phyloP scores from a whole-genome alignment of 352 stramenopile species.

The Phytopythium kandeliae region DNA sequence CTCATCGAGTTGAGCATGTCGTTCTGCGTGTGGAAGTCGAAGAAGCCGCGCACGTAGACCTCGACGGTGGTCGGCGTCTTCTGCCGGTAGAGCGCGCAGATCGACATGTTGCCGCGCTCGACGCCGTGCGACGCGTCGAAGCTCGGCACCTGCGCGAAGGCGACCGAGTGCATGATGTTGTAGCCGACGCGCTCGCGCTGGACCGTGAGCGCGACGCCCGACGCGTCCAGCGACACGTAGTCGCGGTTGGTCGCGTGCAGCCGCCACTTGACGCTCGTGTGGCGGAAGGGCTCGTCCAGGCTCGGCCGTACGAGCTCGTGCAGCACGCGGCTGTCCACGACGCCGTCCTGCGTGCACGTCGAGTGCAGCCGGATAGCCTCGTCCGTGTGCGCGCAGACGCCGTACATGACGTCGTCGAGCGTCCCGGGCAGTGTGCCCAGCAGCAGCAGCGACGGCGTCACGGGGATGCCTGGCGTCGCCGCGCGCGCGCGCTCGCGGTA shows the following conservation, averaged over 20 bases:
- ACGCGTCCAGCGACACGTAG: constrained; percentile 47
- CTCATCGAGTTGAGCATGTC: constrained; percentile 34
- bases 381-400: constrained; percentile 28
- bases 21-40: constrained; percentile 39
- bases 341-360: constrained; percentile 36
- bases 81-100: constrained; percentile 44
- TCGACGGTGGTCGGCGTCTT: constrained; percentile 35
- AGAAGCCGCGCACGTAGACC: constrained; percentile 42
- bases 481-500: constrained; percentile 25
- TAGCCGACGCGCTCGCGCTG: constrained; percentile 37
- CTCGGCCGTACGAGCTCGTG: constrained; percentile 34
- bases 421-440: constrained; percentile 41
- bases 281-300: constrained; percentile 36
- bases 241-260: constrained; percentile 39
- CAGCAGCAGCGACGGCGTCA: constrained; percentile 44
- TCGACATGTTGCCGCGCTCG: constrained; percentile 40
- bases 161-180: constrained; percentile 49
- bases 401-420: constrained; percentile 69
- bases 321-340: constrained; percentile 47
- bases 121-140: constrained; percentile 29
- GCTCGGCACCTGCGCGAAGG: constrained; percentile 32
- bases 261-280: constrained; percentile 46
- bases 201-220: constrained; percentile 26
- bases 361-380: constrained; percentile 48
- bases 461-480: constrained; percentile 9